Evolutionary conservation across 306 rosid genomes (phyloP), one percentile per base, ranked within the genome.

Genomic region (Quillaja saponaria): DNA sequence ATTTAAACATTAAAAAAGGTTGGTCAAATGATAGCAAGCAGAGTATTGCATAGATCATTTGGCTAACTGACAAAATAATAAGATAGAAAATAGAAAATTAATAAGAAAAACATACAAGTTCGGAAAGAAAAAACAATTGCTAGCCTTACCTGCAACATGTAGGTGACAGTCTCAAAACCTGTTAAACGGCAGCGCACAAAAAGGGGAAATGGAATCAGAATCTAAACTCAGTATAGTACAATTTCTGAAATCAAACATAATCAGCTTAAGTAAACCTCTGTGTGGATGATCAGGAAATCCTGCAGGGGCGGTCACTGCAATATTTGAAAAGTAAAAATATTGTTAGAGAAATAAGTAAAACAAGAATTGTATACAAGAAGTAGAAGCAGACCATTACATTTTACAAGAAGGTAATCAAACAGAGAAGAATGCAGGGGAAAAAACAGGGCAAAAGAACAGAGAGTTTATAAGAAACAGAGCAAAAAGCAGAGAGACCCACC

Each of bases 241-340:
- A 54, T 34, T 41, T 0, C 39, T 18, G 53, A 42, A 49, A 39
- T n/a, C 49, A 40, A 40, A 14, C 8, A 1, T 38, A 61, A n/a
- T 18, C 31, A 39, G 60, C 45, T 64, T 6, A 61, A 49, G 10
- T 71, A 75, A 73, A 83, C 98, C 99, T 83, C 99, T 85, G 37
- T 92, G 99, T 67, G 99, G 96, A 80, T 92, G 99, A 80, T 92
- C 99, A 28, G 89, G 99, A 63, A 92, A 92, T 8, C 99, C 99
- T 81, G 96, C 94, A 34, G 99, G 99, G 78, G 95, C 89, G 54
- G 95, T 60, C 20, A 86, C 96, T 92, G 88, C 71, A 77, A 69
- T 18, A 73, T 52, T 49, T 6, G 44, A 51, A 51, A 9, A 72
- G 10, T 55, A 15, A 55, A n/a, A 55, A 33, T 64, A 67, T 45